Evolutionary conservation across 2,329 filamentous ascomycete species (phyloP).

Genomic region (Fusarium albidum): DNA sequence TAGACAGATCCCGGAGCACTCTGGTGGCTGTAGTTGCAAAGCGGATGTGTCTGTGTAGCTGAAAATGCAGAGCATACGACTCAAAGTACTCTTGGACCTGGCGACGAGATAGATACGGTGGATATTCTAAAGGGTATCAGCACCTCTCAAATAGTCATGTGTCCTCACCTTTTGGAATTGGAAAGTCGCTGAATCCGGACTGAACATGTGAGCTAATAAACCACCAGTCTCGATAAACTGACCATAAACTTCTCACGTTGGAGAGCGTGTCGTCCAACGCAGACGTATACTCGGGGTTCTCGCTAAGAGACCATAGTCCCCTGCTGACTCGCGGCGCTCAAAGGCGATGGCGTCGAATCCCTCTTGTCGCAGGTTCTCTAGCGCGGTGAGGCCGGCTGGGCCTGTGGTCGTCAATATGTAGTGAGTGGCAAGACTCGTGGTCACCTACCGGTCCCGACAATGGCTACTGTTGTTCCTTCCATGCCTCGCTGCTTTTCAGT

Average conservation of each 20-base stretch:
- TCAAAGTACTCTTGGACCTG: conserved; percentile 6
- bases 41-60: background rate
- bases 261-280: conserved; percentile 1
- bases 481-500: too few relatives aligned
- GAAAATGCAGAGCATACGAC: conserved; percentile 1
- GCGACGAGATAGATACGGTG: background rate
- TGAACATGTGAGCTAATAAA: background rate
- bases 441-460: conserved; percentile 2
- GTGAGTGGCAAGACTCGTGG: background rate
- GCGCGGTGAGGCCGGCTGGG: conserved; percentile 3
- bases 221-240: background rate
- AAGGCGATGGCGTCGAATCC: conserved; percentile 7
- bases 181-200: conserved; percentile 11
- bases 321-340: conserved; percentile 2
- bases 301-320: conserved; percentile 3
- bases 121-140: background rate
- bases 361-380: conserved; percentile 5
- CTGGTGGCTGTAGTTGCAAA: background rate
- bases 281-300: background rate
- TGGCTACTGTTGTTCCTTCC: background rate
- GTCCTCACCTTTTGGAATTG: conserved; percentile 2
- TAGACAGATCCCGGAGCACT: background rate
- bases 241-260: conserved; percentile 10
- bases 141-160: background rate
- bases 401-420: background rate